Evolutionary conservation across 441 rosid genomes (phyloP).

Genomic region (Brassica balearica): DNA sequence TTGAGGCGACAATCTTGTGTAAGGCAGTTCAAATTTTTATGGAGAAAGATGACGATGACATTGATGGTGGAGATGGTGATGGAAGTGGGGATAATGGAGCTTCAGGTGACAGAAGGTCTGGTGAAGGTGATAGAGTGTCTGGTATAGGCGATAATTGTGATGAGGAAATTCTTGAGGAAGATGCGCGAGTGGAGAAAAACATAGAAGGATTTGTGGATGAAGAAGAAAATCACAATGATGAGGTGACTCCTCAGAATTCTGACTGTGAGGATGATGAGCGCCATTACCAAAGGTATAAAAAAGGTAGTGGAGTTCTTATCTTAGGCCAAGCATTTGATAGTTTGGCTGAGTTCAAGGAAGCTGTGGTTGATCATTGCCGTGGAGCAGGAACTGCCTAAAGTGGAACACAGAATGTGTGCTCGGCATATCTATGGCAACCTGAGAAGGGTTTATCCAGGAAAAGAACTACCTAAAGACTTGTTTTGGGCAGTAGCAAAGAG

Average conservation of each 20-base stretch:
- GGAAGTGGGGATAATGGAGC: neutral
- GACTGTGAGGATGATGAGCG: no score
- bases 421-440: neutral
- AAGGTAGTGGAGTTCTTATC: neutral
- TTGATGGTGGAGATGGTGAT: neutral
- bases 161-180: neutral
- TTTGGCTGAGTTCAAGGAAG: neutral
- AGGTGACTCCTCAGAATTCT: neutral
- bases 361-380: neutral
- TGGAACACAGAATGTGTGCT: constrained; percentile 6
- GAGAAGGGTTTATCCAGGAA: neutral
- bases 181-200: neutral
- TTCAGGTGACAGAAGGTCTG: neutral
- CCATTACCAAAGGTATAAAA: no score
- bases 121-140: neutral
- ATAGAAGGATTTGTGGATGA: neutral
- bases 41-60: neutral
- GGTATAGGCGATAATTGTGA: neutral
- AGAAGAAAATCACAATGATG: neutral
- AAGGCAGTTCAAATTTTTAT: neutral
- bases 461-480: neutral
- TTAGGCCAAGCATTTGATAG: neutral
- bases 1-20: neutral
- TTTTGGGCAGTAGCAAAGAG: neutral
- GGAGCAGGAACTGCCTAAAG: neutral